Conservation (phyloP, 2,329 filamentous ascomycete species). For the Xylaria arbuscula region DNA sequence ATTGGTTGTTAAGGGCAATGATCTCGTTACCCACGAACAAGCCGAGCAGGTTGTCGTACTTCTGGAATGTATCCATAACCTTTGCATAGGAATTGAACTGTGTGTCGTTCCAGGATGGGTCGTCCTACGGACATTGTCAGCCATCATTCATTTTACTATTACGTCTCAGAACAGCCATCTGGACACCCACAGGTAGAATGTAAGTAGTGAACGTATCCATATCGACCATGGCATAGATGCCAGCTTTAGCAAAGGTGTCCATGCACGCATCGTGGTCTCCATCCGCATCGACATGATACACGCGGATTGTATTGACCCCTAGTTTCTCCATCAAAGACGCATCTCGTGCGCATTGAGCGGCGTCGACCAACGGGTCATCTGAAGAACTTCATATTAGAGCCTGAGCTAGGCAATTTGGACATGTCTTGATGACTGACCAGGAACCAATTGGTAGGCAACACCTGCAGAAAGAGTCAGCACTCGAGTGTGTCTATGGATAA, state of each 20-base stretch:
- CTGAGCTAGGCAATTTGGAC: neutral
- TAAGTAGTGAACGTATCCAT: slow-evolving; percentile 80
- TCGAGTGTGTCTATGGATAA: neutral
- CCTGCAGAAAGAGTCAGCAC: slow-evolving; percentile 58
- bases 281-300: slow-evolving; percentile 84
- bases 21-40: slow-evolving; percentile 93
- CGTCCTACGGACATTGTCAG: slow-evolving; percentile 54
- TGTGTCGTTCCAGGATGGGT: slow-evolving; percentile 76
- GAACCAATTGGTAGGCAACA: slow-evolving; percentile 74
- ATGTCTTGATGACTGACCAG: slow-evolving; percentile 48
- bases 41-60: slow-evolving; percentile 82
- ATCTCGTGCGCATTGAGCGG: slow-evolving; percentile 80
- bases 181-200: slow-evolving; percentile 67
- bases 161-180: neutral
- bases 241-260: slow-evolving; percentile 79
- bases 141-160: neutral
- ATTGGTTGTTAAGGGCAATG: slow-evolving; percentile 70
- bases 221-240: slow-evolving; percentile 87
- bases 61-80: slow-evolving; percentile 81
- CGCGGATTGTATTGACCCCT: slow-evolving; percentile 84
- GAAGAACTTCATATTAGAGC: slow-evolving; percentile 27
- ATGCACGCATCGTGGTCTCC: slow-evolving; percentile 83
- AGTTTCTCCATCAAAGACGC: slow-evolving; percentile 81
- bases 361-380: slow-evolving; percentile 80
- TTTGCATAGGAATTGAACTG: slow-evolving; percentile 75